A percentile compares a stretch with the other conserved stretches of the same genome.
Conservation (phyloP, 257 asterid genomes). For the Penstemon davidsonii region DNA sequence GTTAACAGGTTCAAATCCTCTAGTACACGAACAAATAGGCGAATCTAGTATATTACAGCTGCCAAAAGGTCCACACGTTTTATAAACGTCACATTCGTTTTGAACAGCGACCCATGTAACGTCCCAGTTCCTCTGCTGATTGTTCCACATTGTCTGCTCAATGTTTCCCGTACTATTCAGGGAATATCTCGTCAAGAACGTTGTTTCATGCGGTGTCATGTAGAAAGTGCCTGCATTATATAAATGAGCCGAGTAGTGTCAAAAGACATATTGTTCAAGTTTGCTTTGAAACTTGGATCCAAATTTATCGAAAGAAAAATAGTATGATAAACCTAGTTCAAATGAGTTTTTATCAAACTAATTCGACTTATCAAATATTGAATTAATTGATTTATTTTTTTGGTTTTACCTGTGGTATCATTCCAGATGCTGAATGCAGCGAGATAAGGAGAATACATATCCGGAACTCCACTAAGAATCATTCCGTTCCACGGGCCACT, state of each 20-base stretch:
- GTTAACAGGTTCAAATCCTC: slow-evolving; percentile 31
- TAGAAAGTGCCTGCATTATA: slow-evolving; percentile 24
- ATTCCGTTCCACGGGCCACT: slow-evolving; percentile 53
- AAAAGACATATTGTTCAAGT: too few relatives aligned
- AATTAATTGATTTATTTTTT: too few relatives aligned
- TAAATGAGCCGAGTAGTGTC: too few relatives aligned
- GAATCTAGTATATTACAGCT: slow-evolving; percentile 33
- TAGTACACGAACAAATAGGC: slow-evolving; percentile 41
- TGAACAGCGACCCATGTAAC: slow-evolving; percentile 31
- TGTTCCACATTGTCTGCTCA: slow-evolving; percentile 37
- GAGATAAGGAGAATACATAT: slow-evolving; percentile 30
- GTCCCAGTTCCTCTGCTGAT: not conserved
- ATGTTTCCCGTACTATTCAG: slow-evolving; percentile 41
- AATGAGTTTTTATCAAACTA: too few relatives aligned
- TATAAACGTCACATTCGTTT: slow-evolving; percentile 41
- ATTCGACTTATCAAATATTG: too few relatives aligned
- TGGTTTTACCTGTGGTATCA: too few relatives aligned
- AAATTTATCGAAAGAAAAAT: too few relatives aligned
- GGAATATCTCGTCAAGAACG: slow-evolving; percentile 27
- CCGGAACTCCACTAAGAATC: slow-evolving; percentile 29
- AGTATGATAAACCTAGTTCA: too few relatives aligned
- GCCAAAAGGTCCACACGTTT: slow-evolving; percentile 46
- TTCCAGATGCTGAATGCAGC: slow-evolving; percentile 25
- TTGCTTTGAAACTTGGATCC: too few relatives aligned
- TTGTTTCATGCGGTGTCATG: slow-evolving; percentile 33